Evolutionary conservation across 345 rosid species (phyloP), one percentile per base, ranked within the genome.

Genomic region (Dimocarpus longan): DNA sequence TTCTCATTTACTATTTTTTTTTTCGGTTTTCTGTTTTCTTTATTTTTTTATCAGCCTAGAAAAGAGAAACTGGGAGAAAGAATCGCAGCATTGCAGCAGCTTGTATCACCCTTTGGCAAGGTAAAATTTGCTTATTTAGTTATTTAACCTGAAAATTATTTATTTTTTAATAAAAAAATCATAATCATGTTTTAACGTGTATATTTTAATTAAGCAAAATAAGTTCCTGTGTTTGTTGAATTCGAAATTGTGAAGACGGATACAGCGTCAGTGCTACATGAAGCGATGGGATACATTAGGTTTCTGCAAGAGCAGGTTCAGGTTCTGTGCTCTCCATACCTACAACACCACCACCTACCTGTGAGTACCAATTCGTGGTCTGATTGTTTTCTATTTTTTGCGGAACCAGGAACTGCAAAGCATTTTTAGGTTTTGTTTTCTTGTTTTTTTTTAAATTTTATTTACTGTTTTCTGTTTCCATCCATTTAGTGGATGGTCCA

Each of bases 31-130:
- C 46, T 42, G n/a, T 44, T 50, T 56, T 75, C 43, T 32, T 37
- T 5, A 42, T 21, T 7, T 54, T 64, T 10, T 5, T 46, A 80
- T 37, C 73, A 91, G 94, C 87, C 75, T 42, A 89, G 87, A 80
- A 93, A 88, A 76, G 93, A 87, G 89, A 92, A 83, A 83, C 78
- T 93, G 10, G 99, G 99, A 52, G 97, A 95, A 75, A 80, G 97
- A 86, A 88, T 95, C 69, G 72, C 91, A 48, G 83, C 92, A 22
- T 84, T 95, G 85, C 98, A 92, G 86, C 97, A 90, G 78, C 86
- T 93, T 73, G 98, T 95, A 39, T 95, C 98, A 63, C 99, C 98
- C 16, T 92, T 86, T 82, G 99, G 97, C 87, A 93, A 95, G 96
- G 99, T 93, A 15, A 44, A 37, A 4, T 63, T 40, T 6, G 1